Evolutionary conservation across 768 basidiomycete genomes (phyloP).

Genomic region (Calocybe cyanea): DNA sequence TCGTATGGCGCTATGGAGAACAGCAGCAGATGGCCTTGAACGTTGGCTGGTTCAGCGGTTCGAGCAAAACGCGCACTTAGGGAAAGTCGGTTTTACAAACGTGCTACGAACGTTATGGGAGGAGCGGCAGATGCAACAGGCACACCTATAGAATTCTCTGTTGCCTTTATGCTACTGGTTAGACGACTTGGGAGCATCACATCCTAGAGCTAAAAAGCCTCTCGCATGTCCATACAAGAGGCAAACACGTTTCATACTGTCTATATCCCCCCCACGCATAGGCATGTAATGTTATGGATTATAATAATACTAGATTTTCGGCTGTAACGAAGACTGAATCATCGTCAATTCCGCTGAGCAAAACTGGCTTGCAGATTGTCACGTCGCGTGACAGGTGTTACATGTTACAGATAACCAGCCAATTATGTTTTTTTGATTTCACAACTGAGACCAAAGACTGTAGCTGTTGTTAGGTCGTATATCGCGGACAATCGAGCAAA

Average conservation of each 20-base stretch:
- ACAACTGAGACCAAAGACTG: no score
- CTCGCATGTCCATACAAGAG: neutral
- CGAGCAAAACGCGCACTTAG: slow-evolving; percentile 86
- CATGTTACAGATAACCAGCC: no score
- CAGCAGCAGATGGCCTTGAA: slow-evolving; percentile 80
- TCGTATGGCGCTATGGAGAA: slow-evolving; percentile 75
- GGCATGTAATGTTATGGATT: slow-evolving; percentile 13
- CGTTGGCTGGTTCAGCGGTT: slow-evolving; percentile 85
- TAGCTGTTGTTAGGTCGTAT: no score
- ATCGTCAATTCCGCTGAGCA: slow-evolving; percentile 14
- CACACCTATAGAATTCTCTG: slow-evolving; percentile 11
- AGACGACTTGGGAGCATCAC: slow-evolving; percentile 9
- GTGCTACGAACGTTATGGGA: slow-evolving; percentile 81
- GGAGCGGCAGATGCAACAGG: slow-evolving; percentile 45
- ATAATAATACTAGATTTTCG: slow-evolving; percentile 13
- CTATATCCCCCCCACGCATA: slow-evolving; percentile 5
- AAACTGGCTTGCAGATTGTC: slow-evolving; percentile 10
- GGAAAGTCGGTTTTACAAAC: slow-evolving; percentile 87
- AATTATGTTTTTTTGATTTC: no score
- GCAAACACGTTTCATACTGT: slow-evolving; percentile 6
- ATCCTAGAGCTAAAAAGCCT: slow-evolving; percentile 16
- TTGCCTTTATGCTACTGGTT: slow-evolving; percentile 6
- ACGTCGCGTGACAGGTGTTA: slow-evolving; percentile 10
- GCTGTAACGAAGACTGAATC: neutral
- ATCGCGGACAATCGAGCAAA: no score